These are phyloP conservation scores for Rhynchosporium graminicola DNA, from an alignment of 2,329 filamentous ascomycete genomes.

Conservation along the genomic window DNA sequence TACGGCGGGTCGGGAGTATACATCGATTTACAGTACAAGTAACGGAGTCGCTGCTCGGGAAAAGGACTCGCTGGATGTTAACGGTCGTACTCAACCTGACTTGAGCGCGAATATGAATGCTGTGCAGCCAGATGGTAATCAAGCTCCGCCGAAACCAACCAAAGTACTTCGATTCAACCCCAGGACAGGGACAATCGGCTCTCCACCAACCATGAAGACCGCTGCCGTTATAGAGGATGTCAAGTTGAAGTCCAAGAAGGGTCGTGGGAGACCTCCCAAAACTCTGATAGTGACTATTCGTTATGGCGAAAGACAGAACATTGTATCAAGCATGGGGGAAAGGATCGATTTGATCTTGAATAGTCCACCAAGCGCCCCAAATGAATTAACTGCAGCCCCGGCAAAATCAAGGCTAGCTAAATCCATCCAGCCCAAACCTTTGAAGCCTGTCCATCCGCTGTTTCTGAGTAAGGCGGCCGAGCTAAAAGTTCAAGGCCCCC, in stretches of 20 bases:
- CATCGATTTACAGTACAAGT: neutral
- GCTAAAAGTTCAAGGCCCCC: slow-evolving; percentile 26
- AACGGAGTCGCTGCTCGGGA: neutral
- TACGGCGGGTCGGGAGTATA: neutral
- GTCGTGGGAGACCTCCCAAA: slow-evolving; percentile 44
- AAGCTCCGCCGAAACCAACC: slow-evolving; percentile 41
- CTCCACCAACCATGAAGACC: slow-evolving; percentile 57
- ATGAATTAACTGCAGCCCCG: neutral
- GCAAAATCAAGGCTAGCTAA: slow-evolving; percentile 32
- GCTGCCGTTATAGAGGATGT: slow-evolving; percentile 10
- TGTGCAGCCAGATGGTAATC: neutral
- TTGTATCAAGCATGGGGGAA: slow-evolving; percentile 53
- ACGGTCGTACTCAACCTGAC: too few relatives aligned
- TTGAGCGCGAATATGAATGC: neutral
- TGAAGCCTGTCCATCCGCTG: slow-evolving; percentile 65
- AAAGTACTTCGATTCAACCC: slow-evolving; percentile 59
- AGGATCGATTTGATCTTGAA: slow-evolving; percentile 64
- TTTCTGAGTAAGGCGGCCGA: slow-evolving; percentile 59
- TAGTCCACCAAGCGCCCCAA: neutral
- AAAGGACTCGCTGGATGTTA: too few relatives aligned
- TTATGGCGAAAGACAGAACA: slow-evolving; percentile 56
- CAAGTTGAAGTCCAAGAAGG: slow-evolving; percentile 30
- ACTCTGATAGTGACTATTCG: slow-evolving; percentile 54
- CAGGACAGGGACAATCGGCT: slow-evolving; percentile 62
- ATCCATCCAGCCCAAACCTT: slow-evolving; percentile 30